Evolutionary conservation across 495 filamentous ascomycete species (phyloP).

Genomic region (Penicillium roqueforti): DNA sequence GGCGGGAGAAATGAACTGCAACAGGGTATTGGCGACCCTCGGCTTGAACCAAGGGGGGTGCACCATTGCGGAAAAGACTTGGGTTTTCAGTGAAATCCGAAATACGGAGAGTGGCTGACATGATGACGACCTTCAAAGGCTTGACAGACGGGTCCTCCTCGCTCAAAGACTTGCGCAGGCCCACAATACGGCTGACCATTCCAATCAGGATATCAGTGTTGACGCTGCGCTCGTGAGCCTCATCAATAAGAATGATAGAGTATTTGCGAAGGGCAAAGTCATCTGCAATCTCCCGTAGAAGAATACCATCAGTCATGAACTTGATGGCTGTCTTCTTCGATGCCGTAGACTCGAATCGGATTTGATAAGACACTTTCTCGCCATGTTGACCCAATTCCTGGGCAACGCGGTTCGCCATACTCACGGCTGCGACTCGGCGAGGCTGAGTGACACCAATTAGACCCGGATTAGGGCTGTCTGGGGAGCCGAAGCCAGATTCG

Average conservation of each 20-base stretch:
- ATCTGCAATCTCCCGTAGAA: conserved; percentile 84
- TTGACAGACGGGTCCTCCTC: conserved; percentile 58
- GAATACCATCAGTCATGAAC: conserved; percentile 98
- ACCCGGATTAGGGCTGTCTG: conserved; percentile 71
- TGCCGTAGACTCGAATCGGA: conserved; percentile 85
- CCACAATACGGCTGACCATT: conserved; percentile 89
- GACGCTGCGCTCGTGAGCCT: conserved; percentile 95
- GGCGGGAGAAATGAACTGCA: conserved; percentile 80
- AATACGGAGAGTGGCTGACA: conserved; percentile 92
- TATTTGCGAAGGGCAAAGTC: conserved; percentile 93
- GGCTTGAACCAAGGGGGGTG: conserved; percentile 80
- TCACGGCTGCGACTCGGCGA: conserved; percentile 85
- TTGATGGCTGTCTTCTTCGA: conserved; percentile 87
- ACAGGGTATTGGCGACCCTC: conserved; percentile 95
- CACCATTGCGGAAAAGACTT: conserved; percentile 65
- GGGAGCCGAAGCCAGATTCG: conserved; percentile 87
- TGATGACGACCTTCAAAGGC: conserved; percentile 91
- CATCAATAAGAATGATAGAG: conserved; percentile 90
- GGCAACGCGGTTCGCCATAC: conserved; percentile 88
- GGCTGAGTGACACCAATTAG: conserved; percentile 96
- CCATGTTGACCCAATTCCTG: conserved; percentile 70
- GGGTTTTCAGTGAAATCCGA: conserved; percentile 86
- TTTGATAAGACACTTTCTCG: conserved; percentile 83
- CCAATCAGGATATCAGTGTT: conserved; percentile 98
- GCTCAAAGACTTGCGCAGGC: conserved; percentile 63